phyloP scores from a whole-genome alignment of 495 filamentous ascomycete species.

The Darksidea phi region DNA sequence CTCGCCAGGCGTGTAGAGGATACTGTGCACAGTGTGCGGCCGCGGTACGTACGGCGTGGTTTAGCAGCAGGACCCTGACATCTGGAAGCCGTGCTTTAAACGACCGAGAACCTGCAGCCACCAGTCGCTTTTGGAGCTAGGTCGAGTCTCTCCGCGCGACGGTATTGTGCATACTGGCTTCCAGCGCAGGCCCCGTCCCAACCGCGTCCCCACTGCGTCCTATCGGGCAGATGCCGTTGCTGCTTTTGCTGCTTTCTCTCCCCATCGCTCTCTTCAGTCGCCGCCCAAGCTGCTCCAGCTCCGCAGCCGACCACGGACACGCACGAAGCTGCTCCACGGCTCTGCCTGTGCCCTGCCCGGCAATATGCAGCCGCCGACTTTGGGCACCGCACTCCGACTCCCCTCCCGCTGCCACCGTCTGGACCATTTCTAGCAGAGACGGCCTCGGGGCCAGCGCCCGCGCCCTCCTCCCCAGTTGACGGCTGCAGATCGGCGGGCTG shows the following conservation, averaged over 20 bases:
- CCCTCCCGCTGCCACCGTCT: not conserved
- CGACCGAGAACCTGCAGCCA: constrained; percentile 9
- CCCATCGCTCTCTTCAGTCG: too few species aligned
- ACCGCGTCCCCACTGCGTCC: too few species aligned
- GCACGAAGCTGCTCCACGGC: too few species aligned
- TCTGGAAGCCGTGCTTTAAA: too few species aligned
- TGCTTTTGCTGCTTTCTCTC: too few species aligned
- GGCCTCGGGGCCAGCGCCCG: not conserved
- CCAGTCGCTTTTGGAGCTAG: not conserved
- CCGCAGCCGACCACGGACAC: too few species aligned
- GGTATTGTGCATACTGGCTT: constrained; percentile 2
- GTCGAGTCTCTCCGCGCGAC: constrained; percentile 19
- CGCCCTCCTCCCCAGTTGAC: constrained; percentile 6
- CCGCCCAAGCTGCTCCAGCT: too few species aligned
- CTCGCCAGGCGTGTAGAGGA: not conserved
- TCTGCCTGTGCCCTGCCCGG: not conserved
- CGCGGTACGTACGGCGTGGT: too few species aligned
- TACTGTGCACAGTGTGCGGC: not conserved
- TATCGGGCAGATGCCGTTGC: too few species aligned
- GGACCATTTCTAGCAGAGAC: not conserved
- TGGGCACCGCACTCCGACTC: not conserved
- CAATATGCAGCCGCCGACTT: not conserved
- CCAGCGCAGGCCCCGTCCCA: too few species aligned
- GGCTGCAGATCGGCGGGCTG: constrained; percentile 10
- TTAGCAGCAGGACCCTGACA: too few species aligned